These are phyloP conservation scores for Globisporangium acanthophoron DNA, from an alignment of 352 stramenopile genomes.

Conservation along the genomic window DNA sequence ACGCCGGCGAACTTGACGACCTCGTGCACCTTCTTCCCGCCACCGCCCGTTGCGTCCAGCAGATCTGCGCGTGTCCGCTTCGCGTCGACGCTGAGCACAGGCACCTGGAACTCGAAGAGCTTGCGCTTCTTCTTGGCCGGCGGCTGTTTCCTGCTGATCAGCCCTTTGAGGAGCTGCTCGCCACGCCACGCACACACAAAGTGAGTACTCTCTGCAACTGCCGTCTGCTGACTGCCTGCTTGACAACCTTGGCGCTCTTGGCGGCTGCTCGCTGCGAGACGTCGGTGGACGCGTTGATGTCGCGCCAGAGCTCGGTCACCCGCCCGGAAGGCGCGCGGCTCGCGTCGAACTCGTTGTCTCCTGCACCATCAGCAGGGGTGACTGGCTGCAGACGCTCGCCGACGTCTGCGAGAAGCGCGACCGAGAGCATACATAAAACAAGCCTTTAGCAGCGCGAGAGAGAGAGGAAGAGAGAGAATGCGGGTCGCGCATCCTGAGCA, in stretches of 20 bases:
- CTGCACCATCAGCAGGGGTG: not conserved
- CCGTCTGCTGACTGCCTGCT: too few species aligned
- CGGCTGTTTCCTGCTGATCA: conserved; percentile 46
- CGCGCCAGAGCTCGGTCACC: conserved; percentile 52
- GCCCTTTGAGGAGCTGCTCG: conserved; percentile 34
- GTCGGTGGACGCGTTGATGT: conserved; percentile 53
- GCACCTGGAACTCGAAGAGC: conserved; percentile 62
- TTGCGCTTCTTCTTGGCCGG: conserved; percentile 59
- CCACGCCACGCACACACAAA: not conserved
- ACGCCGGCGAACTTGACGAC: conserved; percentile 84
- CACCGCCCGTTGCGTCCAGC: conserved; percentile 10
- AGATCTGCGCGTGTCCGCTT: conserved; percentile 43
- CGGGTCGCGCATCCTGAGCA: not conserved
- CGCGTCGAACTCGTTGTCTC: conserved; percentile 8
- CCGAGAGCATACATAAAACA: not conserved
- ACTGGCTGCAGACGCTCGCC: not conserved
- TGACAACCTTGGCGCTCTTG: conserved; percentile 41
- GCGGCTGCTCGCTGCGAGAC: conserved; percentile 45
- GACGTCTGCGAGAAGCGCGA: not conserved
- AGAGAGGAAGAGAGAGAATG: not conserved
- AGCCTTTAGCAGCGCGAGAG: not conserved
- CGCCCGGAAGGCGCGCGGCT: conserved; percentile 4
- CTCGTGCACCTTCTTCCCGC: conserved; percentile 35
- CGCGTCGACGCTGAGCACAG: conserved; percentile 62
- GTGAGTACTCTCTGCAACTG: too few species aligned